Evolutionary conservation across 2,329 filamentous ascomycete genomes (phyloP).

Genomic region (Colletotrichum magnum): DNA sequence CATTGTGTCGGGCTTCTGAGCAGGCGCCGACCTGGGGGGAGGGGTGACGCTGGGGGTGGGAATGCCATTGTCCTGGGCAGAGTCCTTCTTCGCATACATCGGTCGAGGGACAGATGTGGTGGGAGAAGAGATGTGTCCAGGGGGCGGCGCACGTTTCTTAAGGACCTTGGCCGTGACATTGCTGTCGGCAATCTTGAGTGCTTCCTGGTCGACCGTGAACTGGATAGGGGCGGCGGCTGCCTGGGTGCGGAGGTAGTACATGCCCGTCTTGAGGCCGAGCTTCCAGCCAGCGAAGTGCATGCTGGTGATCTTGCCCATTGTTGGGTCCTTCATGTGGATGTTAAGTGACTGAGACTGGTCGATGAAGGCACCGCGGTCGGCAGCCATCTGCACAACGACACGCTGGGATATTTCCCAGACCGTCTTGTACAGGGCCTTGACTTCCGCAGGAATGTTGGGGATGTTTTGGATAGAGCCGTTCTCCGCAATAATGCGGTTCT

Average conservation of each 20-base stretch:
- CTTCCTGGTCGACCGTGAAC: conserved; percentile 98
- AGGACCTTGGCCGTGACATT: conserved; percentile 76
- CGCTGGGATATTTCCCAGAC: conserved; percentile 99
- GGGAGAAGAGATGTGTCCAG: conserved; percentile 70
- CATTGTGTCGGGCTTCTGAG: conserved; percentile 75
- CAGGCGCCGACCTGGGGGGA: conserved; percentile 69
- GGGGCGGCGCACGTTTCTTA: conserved; percentile 79
- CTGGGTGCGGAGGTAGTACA: conserved; percentile 99
- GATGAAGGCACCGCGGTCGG: conserved; percentile 97
- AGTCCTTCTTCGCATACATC: conserved; percentile 73
- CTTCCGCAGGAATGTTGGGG: conserved; percentile 93
- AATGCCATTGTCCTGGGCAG: conserved; percentile 68
- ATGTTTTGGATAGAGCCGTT: conserved; percentile 97
- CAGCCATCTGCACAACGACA: conserved; percentile 96
- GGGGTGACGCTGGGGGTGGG: conserved; percentile 79
- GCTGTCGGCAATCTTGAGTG: conserved; percentile 88
- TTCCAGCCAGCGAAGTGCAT: conserved; percentile 99
- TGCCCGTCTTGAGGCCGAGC: conserved; percentile 98
- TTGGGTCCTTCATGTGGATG: conserved; percentile 99
- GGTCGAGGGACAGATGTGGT: conserved; percentile 74
- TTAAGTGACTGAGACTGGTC: conserved; percentile 99
- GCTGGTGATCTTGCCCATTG: conserved; percentile 99
- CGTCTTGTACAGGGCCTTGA: conserved; percentile 99
- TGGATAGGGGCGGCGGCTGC: conserved; percentile 97
- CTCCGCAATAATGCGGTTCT: conserved; percentile 99